Conservation (phyloP, 2,329 filamentous ascomycete species). For the Pochonia chlamydosporia region DNA sequence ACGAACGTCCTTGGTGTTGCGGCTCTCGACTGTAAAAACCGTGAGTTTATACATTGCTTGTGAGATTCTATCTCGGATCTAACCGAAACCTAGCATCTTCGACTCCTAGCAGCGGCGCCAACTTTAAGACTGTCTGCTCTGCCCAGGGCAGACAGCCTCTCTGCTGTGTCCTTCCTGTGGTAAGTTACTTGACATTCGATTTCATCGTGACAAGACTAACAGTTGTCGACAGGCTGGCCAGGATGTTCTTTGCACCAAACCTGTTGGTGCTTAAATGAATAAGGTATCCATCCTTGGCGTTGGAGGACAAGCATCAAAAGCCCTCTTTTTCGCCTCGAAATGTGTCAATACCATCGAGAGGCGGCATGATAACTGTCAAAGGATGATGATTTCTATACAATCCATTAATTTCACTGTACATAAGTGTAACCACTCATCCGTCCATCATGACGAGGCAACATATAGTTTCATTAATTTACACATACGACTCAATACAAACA, state of each 20-base stretch:
- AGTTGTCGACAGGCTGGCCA: background rate
- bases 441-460: too few relatives aligned
- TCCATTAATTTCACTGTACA: too few relatives aligned
- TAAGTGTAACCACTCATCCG: too few relatives aligned
- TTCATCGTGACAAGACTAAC: background rate
- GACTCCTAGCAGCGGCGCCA: background rate
- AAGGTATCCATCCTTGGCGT: too few relatives aligned
- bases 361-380: too few relatives aligned
- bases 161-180: constrained; percentile 11
- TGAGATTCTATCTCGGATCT: background rate
- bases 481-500: too few relatives aligned
- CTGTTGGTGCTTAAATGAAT: background rate
- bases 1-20: constrained; percentile 10
- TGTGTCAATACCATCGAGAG: too few relatives aligned
- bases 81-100: constrained; percentile 2
- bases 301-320: too few relatives aligned
- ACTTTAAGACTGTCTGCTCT: constrained; percentile 7
- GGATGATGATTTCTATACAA: too few relatives aligned
- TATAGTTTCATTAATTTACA: too few relatives aligned
- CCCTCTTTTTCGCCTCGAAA: too few relatives aligned
- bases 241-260: background rate
- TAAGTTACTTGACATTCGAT: background rate
- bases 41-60: too few relatives aligned
- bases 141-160: constrained; percentile 1
- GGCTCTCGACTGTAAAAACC: constrained; percentile 7